Percentiles rank a stretch among this genome's conserved stretches.
phyloP scores from a whole-genome alignment of 2,329 filamentous ascomycete genomes.

The Aureobasidium sp. region DNA sequence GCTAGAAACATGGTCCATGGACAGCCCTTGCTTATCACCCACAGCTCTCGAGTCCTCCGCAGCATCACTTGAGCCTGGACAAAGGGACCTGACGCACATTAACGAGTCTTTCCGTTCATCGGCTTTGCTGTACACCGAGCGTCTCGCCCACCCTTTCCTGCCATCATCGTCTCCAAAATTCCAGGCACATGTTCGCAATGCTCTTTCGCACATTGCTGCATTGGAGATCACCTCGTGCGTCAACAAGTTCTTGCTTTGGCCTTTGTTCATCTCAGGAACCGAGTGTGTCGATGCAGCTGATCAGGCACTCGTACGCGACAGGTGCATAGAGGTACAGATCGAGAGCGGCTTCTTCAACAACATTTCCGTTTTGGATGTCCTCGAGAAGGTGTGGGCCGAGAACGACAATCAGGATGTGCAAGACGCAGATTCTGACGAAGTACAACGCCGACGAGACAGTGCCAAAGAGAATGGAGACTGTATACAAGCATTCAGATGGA shows the following conservation, averaged over 20 bases:
- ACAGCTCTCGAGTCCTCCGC: constrained; percentile 37
- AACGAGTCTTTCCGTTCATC: constrained; percentile 88
- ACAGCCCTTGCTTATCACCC: constrained; percentile 4
- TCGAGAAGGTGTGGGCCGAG: constrained; percentile 72
- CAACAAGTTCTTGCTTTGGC: constrained; percentile 90
- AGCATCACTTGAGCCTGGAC: constrained; percentile 38
- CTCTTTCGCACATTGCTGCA: constrained; percentile 74
- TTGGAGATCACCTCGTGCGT: constrained; percentile 65
- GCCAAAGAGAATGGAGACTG: constrained; percentile 19
- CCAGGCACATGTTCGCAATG: constrained; percentile 73
- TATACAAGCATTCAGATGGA: constrained; percentile 42
- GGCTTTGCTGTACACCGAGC: constrained; percentile 82
- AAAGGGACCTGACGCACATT: constrained; percentile 71
- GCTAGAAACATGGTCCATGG: constrained; percentile 74
- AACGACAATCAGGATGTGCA: constrained; percentile 22
- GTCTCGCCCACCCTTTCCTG: constrained; percentile 68
- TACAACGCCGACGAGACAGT: constrained; percentile 24
- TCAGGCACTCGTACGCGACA: constrained; percentile 68
- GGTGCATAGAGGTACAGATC: constrained; percentile 78
- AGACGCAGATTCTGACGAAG: constrained; percentile 24
- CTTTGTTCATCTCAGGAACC: constrained; percentile 80
- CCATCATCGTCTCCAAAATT: constrained; percentile 70
- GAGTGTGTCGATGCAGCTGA: constrained; percentile 80
- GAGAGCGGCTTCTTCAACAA: constrained; percentile 94
- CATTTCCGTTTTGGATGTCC: constrained; percentile 71